Percentiles rank a stretch among this genome's conserved stretches.
Conservation (phyloP, 2,329 filamentous ascomycete genomes). For the Exophiala lecanii-corni region DNA sequence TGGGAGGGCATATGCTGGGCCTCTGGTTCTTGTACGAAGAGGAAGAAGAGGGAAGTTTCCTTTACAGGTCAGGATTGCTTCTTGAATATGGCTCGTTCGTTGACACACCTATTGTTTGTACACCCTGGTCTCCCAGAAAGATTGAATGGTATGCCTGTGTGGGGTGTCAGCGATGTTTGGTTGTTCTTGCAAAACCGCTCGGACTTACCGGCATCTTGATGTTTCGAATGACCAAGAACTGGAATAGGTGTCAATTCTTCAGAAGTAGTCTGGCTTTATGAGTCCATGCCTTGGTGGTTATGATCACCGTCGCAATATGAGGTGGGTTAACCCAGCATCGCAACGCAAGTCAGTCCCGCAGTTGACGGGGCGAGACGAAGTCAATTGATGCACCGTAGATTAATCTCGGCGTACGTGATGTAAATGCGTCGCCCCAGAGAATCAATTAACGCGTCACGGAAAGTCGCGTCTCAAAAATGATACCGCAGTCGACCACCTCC, state of each 20-base stretch:
- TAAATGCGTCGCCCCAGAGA: neutral
- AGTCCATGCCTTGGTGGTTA: neutral
- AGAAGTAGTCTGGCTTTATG: neutral
- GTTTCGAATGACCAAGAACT: too few species aligned
- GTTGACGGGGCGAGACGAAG: too few species aligned
- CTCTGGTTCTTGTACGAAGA: slow-evolving; percentile 88
- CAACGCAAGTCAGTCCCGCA: too few species aligned
- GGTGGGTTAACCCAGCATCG: too few species aligned
- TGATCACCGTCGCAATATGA: neutral
- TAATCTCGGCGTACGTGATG: neutral
- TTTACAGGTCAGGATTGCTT: slow-evolving; percentile 23
- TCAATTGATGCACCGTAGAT: neutral
- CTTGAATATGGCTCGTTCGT: neutral
- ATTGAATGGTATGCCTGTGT: slow-evolving; percentile 91
- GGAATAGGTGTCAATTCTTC: too few species aligned
- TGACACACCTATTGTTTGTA: slow-evolving; percentile 56
- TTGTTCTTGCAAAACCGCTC: neutral
- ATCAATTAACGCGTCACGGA: neutral
- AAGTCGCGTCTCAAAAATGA: too few species aligned
- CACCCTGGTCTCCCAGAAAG: slow-evolving; percentile 76
- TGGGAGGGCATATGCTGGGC: slow-evolving; percentile 84
- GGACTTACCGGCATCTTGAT: slow-evolving; percentile 1
- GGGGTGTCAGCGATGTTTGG: slow-evolving; percentile 7
- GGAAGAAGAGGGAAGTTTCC: slow-evolving; percentile 95
- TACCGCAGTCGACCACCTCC: too few species aligned